Conservation (phyloP, 2,329 filamentous ascomycete genomes). For the Seiridium unicorne region DNA sequence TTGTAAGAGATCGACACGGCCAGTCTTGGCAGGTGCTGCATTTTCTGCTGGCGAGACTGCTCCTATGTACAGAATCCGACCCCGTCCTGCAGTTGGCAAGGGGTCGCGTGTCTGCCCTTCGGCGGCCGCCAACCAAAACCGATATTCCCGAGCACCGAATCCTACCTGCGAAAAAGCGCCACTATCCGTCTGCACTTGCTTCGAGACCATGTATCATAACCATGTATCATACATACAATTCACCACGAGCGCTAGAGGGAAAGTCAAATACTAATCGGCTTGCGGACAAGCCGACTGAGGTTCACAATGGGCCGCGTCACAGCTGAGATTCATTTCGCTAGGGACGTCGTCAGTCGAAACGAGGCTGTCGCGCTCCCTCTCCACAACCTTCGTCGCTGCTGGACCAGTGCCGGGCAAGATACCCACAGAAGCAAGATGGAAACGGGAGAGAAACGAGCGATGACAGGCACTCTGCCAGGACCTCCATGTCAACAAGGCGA, state of each 20-base stretch:
- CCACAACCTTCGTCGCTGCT: neutral
- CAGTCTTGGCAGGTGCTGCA: constrained; percentile 1
- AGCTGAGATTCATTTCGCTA: neutral
- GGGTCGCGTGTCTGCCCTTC: neutral
- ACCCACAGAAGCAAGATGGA: constrained; percentile 1
- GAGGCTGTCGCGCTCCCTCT: neutral
- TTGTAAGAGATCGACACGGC: neutral
- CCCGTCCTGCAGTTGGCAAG: neutral
- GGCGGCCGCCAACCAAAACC: neutral
- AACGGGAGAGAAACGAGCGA: neutral
- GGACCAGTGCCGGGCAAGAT: neutral
- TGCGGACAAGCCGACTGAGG: no score
- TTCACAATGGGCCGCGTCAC: neutral
- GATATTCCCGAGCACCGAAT: neutral
- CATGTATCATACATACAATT: no score
- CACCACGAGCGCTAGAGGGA: no score
- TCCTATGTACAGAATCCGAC: no score
- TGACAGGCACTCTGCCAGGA: neutral
- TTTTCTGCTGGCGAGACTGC: neutral
- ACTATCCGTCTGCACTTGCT: no score
- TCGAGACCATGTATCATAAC: no score
- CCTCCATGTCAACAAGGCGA: neutral
- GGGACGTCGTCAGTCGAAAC: constrained; percentile 6
- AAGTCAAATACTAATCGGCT: no score
- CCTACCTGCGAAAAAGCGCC: no score